phyloP scores from a whole-genome alignment of 208 protist genomes.

The Leptomonas seymouri region DNA sequence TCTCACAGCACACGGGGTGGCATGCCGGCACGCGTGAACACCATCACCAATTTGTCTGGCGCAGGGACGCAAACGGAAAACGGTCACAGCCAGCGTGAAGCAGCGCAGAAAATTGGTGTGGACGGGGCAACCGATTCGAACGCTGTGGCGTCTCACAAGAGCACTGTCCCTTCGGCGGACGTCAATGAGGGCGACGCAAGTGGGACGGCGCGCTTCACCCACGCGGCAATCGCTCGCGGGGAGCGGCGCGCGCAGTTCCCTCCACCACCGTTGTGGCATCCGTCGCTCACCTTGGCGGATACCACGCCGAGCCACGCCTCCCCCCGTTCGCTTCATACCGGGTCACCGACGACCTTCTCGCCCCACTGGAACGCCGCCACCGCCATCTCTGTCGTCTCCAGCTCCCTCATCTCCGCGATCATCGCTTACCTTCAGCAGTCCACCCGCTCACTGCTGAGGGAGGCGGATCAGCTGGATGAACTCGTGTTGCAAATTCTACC shows the following conservation, averaged over 20 bases:
- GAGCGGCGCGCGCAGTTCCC: neutral
- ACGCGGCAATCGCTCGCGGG: neutral
- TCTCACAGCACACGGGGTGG: conserved; percentile 1
- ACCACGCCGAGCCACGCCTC: neutral
- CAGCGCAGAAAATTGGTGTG: neutral
- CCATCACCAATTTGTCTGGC: conserved; percentile 4
- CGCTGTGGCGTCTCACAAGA: neutral
- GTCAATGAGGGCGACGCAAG: no score
- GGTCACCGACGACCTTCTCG: neutral
- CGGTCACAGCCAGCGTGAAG: neutral
- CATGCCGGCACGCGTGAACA: conserved; percentile 6
- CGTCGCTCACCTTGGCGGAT: neutral
- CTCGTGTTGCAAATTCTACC: conserved; percentile 81
- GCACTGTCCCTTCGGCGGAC: neutral
- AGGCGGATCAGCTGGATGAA: conserved; percentile 80
- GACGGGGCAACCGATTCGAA: neutral
- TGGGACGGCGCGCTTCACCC: neutral
- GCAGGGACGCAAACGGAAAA: neutral
- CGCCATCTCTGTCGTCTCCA: conserved; percentile 54
- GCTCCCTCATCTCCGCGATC: conserved; percentile 58
- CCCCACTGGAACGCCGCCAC: conserved; percentile 13
- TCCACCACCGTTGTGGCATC: neutral
- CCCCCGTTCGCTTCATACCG: neutral
- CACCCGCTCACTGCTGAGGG: conserved; percentile 49
- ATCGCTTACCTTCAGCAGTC: conserved; percentile 54